These are phyloP conservation scores for Boeremia lycopersici DNA, from an alignment of 2,329 filamentous ascomycete species.

Conservation along the genomic window DNA sequence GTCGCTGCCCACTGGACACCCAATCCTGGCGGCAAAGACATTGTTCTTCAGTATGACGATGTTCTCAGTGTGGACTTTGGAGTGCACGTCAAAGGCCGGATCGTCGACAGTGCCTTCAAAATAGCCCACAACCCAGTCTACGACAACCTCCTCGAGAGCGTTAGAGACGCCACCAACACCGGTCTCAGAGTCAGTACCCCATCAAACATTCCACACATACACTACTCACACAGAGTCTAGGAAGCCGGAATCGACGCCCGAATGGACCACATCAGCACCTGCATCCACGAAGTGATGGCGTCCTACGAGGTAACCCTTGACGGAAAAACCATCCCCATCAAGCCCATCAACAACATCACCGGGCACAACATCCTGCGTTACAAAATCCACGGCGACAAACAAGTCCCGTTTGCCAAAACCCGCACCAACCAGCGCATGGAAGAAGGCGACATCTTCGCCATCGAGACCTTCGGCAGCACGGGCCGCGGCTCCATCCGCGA, in stretches of 20 bases:
- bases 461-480: conserved; percentile 94
- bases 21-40: conserved; percentile 83
- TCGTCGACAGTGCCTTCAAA: conserved; percentile 75
- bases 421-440: conserved; percentile 92
- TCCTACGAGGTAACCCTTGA: conserved; percentile 84
- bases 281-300: conserved; percentile 93
- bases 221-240: conserved; percentile 41
- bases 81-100: conserved; percentile 71
- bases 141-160: conserved; percentile 68
- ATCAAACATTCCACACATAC: background rate
- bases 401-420: conserved; percentile 88
- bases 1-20: conserved; percentile 85
- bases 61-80: conserved; percentile 78
- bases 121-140: conserved; percentile 70
- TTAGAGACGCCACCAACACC: conserved; percentile 71
- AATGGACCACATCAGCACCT: conserved; percentile 79
- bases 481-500: conserved; percentile 84
- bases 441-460: conserved; percentile 92
- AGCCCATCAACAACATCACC: conserved; percentile 82
- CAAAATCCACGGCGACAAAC: conserved; percentile 90
- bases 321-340: conserved; percentile 77
- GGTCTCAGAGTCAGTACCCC: conserved; percentile 70
- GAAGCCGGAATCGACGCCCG: conserved; percentile 91
- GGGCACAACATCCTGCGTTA: conserved; percentile 92
- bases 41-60: conserved; percentile 71